A percentile compares a stretch with the other conserved stretches of the same genome.
Evolutionary conservation across 2,329 filamentous ascomycete species (phyloP).

Genomic region (Microcyclosporella mali): DNA sequence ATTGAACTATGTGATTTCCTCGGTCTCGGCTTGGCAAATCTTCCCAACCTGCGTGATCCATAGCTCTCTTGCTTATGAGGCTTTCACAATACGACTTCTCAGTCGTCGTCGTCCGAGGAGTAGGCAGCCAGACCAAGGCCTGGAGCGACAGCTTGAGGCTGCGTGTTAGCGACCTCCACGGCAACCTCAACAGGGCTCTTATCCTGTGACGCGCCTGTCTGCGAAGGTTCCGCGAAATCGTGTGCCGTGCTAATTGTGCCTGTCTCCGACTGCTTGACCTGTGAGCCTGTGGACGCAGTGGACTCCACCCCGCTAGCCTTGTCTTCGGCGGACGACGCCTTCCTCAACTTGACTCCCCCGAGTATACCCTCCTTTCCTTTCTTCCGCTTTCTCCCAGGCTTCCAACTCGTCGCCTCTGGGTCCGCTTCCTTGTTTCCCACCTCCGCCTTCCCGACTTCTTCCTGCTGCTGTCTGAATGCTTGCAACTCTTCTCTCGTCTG

Average conservation of each 20-base stretch:
- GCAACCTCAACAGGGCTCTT: neutral
- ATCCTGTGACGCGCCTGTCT: neutral
- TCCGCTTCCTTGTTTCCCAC: conserved; percentile 39
- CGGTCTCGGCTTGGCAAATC: no score
- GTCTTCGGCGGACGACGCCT: conserved; percentile 28
- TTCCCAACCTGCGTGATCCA: no score
- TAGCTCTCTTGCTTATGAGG: no score
- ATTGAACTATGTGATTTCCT: no score
- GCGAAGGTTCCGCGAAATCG: neutral
- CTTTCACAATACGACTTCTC: no score
- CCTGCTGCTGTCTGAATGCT: conserved; percentile 52
- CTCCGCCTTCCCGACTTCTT: conserved; percentile 50
- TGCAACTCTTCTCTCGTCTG: conserved; percentile 56
- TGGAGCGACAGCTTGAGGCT: conserved; percentile 14
- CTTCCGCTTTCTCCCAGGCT: conserved; percentile 31
- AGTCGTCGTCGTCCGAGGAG: conserved; percentile 42
- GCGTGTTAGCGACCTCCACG: neutral
- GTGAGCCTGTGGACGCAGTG: neutral
- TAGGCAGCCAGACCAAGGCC: conserved; percentile 37
- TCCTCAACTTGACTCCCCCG: conserved; percentile 41
- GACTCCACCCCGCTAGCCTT: neutral
- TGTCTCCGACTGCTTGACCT: neutral
- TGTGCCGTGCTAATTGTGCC: neutral
- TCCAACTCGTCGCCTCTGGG: conserved; percentile 27
- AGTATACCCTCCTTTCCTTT: conserved; percentile 32